phyloP scores from a whole-genome alignment of 163 green algal genomes.

The Chlorella variabilis region DNA sequence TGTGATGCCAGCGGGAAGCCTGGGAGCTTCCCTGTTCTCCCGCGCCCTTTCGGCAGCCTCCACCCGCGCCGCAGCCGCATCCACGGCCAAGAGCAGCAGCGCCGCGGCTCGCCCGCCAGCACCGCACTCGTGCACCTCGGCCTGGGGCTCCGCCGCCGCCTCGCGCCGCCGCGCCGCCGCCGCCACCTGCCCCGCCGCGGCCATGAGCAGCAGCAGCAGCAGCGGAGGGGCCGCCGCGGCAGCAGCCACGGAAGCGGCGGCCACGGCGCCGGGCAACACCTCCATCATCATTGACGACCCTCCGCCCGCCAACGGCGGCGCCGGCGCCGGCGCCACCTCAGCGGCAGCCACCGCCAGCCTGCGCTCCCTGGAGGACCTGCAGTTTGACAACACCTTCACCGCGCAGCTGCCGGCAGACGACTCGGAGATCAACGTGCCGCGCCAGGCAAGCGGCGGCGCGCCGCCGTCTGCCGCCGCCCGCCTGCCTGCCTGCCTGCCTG shows the following conservation, averaged over 20 bases:
- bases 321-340: neutral
- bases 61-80: neutral
- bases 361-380: constrained; percentile 61
- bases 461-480: neutral
- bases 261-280: neutral
- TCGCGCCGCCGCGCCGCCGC: neutral
- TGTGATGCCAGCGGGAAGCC: neutral
- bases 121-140: neutral
- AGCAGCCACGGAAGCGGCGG: too few species aligned
- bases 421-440: constrained; percentile 60
- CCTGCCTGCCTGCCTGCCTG: neutral
- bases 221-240: neutral
- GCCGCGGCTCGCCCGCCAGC: neutral
- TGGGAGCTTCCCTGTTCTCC: neutral
- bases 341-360: neutral
- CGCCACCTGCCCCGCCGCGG: neutral
- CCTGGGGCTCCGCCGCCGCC: neutral
- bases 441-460: constrained; percentile 54
- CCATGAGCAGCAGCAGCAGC: constrained; percentile 25
- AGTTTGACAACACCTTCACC: constrained; percentile 78
- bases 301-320: neutral
- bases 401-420: constrained; percentile 78
- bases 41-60: neutral
- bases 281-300: constrained; percentile 1
- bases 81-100: neutral